These are phyloP conservation scores for Naumovozyma castellii DNA, from an alignment of 805 yeast genomes.

Conservation along the genomic window DNA sequence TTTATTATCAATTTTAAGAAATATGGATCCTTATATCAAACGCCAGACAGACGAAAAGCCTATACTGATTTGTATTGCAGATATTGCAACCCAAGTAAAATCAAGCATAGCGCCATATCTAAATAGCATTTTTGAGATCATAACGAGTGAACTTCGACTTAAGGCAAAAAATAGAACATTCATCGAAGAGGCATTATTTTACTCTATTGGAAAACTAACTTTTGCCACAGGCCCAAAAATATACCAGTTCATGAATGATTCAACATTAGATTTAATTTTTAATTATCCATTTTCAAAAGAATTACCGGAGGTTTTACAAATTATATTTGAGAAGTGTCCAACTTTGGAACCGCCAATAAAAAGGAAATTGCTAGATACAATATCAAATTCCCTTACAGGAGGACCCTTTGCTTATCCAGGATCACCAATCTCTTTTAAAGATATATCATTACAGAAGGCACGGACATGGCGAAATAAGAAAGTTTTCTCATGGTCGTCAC, in stretches of 20 bases:
- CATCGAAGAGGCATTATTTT: conserved; percentile 74
- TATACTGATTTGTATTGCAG: conserved; percentile 69
- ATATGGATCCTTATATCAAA: conserved; percentile 33
- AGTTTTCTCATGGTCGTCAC: conserved; percentile 56
- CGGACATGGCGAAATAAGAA: conserved; percentile 63
- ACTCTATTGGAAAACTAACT: conserved; percentile 75
- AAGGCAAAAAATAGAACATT: conserved; percentile 48
- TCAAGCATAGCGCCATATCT: conserved; percentile 77
- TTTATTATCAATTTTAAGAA: conserved; percentile 65
- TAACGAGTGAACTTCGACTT: conserved; percentile 59
- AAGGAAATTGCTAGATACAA: conserved; percentile 54
- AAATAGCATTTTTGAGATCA: conserved; percentile 69
- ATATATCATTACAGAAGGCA: conserved; percentile 55
- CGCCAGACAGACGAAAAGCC: conserved; percentile 47
- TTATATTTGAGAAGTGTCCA: conserved; percentile 61
- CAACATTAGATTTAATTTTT: conserved; percentile 65
- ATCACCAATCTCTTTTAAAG: conserved; percentile 55
- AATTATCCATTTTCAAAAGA: conserved; percentile 70
- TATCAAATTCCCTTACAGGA: conserved; percentile 71
- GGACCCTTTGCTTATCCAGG: conserved; percentile 75
- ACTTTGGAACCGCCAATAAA: conserved; percentile 63
- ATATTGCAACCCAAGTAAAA: conserved; percentile 60
- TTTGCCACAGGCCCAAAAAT: conserved; percentile 81
- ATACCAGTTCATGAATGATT: conserved; percentile 72
- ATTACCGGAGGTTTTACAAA: conserved; percentile 62